These are phyloP conservation scores for Eutrema heterophyllum DNA, from an alignment of 345 rosid species.

Conservation along the genomic window DNA sequence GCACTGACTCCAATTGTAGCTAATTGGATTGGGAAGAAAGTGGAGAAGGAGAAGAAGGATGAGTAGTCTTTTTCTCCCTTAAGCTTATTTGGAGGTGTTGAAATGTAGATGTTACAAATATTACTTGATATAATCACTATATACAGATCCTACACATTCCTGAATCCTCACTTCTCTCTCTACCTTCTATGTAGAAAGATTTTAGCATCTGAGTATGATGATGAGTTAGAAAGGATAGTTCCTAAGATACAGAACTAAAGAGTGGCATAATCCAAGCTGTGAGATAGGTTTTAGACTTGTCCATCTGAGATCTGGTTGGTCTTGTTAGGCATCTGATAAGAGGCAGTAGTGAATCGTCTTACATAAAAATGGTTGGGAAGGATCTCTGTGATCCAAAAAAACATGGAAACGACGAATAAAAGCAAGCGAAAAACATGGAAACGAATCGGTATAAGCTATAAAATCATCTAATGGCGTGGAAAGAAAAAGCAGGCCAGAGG, in stretches of 20 bases:
- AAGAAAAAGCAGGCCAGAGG: no score
- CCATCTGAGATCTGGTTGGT: not conserved
- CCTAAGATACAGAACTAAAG: not conserved
- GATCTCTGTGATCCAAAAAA: no score
- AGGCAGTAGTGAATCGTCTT: not conserved
- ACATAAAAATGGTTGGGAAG: not conserved
- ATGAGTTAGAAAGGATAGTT: not conserved
- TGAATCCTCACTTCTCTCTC: not conserved
- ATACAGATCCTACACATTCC: not conserved
- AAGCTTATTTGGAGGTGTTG: not conserved
- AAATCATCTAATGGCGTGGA: no score
- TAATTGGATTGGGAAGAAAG: constrained; percentile 83
- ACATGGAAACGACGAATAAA: no score
- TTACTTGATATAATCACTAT: not conserved
- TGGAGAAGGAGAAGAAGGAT: constrained; percentile 36
- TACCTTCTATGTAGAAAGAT: not conserved
- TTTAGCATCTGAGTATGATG: not conserved
- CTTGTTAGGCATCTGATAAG: not conserved
- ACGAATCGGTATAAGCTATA: no score
- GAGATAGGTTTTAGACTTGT: not conserved
- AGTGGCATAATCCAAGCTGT: not conserved
- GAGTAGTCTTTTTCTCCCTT: not conserved
- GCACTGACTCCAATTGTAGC: constrained; percentile 93
- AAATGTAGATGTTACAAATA: not conserved
- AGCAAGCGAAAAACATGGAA: no score